phyloP scores from a whole-genome alignment of 805 yeast genomes.

The Candida parachauliodes region DNA sequence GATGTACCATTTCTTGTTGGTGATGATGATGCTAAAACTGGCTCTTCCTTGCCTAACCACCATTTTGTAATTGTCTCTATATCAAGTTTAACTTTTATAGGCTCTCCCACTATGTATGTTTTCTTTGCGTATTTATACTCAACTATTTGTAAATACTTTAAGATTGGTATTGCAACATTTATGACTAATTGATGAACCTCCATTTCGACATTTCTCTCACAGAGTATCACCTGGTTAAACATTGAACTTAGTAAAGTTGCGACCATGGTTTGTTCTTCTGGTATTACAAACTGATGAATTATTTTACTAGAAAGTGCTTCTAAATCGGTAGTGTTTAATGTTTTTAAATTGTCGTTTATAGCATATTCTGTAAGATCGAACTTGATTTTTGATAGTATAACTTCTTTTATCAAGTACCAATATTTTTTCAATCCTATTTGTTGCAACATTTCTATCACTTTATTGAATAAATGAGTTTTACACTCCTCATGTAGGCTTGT shows the following conservation, averaged over 20 bases:
- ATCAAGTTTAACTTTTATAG: constrained; percentile 43
- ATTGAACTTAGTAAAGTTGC: constrained; percentile 4
- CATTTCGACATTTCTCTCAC: not conserved
- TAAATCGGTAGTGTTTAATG: constrained; percentile 18
- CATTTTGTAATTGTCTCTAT: constrained; percentile 47
- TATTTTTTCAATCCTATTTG: constrained; percentile 13
- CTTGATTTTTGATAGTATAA: constrained; percentile 15
- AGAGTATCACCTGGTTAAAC: not conserved
- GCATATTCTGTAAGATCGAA: constrained; percentile 33
- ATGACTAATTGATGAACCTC: constrained; percentile 34
- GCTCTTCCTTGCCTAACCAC: constrained; percentile 20
- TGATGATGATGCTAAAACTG: constrained; percentile 22
- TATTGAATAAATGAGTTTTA: constrained; percentile 4
- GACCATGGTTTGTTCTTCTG: constrained; percentile 12
- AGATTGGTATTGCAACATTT: constrained; percentile 59
- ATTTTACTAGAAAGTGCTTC: constrained; percentile 13
- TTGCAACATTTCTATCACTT: not conserved
- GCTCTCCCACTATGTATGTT: constrained; percentile 60
- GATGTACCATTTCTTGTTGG: constrained; percentile 10
- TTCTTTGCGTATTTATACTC: constrained; percentile 40
- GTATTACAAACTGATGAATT: constrained; percentile 11
- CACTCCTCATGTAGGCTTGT: constrained; percentile 48
- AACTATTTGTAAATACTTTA: constrained; percentile 58
- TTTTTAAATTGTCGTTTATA: constrained; percentile 15
- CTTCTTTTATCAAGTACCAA: constrained; percentile 21